These are phyloP conservation scores for Coemansia sp. DNA, from an alignment of 192 early-diverging fungal species.

Conservation along the genomic window DNA sequence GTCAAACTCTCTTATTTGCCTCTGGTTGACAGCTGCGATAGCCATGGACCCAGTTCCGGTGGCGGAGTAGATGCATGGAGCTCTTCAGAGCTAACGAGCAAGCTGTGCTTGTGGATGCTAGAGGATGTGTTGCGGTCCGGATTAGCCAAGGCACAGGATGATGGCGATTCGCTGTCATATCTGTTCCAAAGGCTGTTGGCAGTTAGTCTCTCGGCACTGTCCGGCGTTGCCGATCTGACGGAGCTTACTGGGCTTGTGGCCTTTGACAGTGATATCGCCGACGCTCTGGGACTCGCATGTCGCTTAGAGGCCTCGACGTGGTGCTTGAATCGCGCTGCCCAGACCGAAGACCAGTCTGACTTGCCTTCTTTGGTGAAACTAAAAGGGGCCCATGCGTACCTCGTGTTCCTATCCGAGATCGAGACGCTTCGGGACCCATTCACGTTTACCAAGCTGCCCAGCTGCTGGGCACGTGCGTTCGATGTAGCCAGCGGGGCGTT, in stretches of 20 bases:
- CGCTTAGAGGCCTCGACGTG: constrained; percentile 5
- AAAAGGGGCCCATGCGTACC: constrained; percentile 3
- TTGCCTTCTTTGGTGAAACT: background rate
- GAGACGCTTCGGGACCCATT: constrained; percentile 25
- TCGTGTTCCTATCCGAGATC: constrained; percentile 8
- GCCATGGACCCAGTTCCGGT: background rate
- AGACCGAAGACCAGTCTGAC: background rate
- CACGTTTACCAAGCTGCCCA: constrained; percentile 18
- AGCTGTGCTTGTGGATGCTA: constrained; percentile 12
- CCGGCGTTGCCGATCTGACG: constrained; percentile 1
- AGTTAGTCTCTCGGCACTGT: background rate
- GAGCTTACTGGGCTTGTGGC: constrained; percentile 2
- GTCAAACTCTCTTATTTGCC: background rate
- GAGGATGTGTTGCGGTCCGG: background rate
- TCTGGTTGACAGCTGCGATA: background rate
- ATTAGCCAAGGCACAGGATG: background rate
- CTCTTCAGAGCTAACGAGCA: background rate
- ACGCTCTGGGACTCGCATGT: background rate
- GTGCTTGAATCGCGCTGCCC: constrained; percentile 2
- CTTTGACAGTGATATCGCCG: constrained; percentile 8
- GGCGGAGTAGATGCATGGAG: background rate
- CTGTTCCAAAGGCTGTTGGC: background rate
- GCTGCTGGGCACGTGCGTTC: constrained; percentile 7
- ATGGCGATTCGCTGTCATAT: background rate
- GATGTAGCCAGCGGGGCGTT: background rate